phyloP scores from a whole-genome alignment of 23 red algal genomes.

The Gracilaria gracilis region DNA sequence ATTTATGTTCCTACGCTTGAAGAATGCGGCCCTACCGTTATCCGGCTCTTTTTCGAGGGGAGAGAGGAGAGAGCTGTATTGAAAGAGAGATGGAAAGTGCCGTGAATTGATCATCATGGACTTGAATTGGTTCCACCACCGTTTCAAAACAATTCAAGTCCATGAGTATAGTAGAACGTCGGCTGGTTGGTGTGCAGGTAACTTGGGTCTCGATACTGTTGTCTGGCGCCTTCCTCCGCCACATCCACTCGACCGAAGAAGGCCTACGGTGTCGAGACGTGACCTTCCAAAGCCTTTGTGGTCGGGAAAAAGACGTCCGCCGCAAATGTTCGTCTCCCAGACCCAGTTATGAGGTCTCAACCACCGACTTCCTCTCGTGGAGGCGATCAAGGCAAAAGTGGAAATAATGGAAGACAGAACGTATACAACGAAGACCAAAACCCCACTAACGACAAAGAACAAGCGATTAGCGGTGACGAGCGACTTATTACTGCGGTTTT shows the following conservation, averaged over 20 bases:
- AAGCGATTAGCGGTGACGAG: not conserved
- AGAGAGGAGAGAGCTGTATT: no score
- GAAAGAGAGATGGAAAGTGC: no score
- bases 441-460: not conserved
- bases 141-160: no score
- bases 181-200: no score
- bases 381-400: not conserved
- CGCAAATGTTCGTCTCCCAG: not conserved
- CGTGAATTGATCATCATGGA: no score
- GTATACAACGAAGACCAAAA: not conserved
- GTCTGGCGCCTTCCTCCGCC: no score
- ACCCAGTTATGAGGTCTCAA: not conserved
- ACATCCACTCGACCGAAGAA: not conserved
- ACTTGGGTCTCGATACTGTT: not conserved
- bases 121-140: no score
- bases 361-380: not conserved
- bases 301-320: not conserved
- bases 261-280: not conserved
- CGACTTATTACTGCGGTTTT: not conserved
- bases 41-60: no score
- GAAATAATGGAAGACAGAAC: not conserved
- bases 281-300: not conserved
- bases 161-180: no score
- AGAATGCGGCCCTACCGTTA: no score
- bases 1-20: no score